Percentiles rank a stretch among this genome's conserved stretches.
Conservation (phyloP, 257 asterid species). For the Nicotiana undulata region DNA sequence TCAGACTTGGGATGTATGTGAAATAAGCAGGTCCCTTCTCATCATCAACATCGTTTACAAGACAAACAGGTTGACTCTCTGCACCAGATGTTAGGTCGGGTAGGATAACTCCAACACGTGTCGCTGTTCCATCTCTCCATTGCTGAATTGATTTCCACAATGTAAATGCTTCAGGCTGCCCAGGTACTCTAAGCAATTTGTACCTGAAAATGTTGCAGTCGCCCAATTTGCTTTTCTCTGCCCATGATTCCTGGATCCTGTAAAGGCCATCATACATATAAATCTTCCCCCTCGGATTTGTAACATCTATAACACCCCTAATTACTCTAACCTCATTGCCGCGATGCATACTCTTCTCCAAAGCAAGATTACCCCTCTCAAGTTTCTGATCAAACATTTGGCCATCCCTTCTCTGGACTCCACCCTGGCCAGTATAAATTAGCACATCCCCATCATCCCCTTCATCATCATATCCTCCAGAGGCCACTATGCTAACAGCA, state of each 20-base stretch:
- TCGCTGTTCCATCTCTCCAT: conserved; percentile 72
- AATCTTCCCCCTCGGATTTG: conserved; percentile 41
- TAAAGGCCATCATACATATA: conserved; percentile 88
- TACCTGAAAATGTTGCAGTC: conserved; percentile 68
- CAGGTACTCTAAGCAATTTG: conserved; percentile 70
- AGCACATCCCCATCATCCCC: conserved; percentile 63
- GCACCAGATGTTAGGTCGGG: conserved; percentile 81
- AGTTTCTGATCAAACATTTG: conserved; percentile 83
- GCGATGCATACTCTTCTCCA: conserved; percentile 39
- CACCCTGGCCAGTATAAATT: conserved; percentile 86
- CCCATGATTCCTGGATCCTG: conserved; percentile 75
- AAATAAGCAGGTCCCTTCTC: conserved; percentile 90
- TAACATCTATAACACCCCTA: conserved; percentile 47
- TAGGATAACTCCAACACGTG: conserved; percentile 56
- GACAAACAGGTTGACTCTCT: conserved; percentile 68
- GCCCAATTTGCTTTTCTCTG: conserved; percentile 62
- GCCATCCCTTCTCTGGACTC: conserved; percentile 70
- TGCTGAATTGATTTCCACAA: conserved; percentile 84
- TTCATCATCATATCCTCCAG: conserved; percentile 88
- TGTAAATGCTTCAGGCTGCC: conserved; percentile 74
- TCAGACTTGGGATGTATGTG: conserved; percentile 55
- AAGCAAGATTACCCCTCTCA: conserved; percentile 45
- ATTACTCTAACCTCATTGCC: conserved; percentile 45
- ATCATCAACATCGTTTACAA: conserved; percentile 79
- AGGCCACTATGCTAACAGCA: conserved; percentile 85